Percentiles rank a stretch among this genome's conserved stretches.
These are phyloP conservation scores for Luffa acutangula DNA, from an alignment of 306 rosid genomes.

Conservation along the genomic window DNA sequence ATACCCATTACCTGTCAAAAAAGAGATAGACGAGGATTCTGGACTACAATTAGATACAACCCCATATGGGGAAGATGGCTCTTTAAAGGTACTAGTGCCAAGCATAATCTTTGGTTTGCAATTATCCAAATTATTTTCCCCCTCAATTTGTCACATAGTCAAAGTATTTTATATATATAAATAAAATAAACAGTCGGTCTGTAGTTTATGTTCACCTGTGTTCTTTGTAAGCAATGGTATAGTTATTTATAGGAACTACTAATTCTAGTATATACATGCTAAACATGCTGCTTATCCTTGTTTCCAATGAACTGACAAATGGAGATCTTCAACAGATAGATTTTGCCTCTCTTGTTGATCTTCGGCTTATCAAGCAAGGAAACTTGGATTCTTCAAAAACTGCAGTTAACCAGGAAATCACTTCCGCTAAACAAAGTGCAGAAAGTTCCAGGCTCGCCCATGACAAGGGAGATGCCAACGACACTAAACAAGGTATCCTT, in stretches of 20 bases:
- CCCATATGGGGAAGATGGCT: conserved; percentile 72
- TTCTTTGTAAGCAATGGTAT: background rate
- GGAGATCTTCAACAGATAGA: conserved; percentile 29
- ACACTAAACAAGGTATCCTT: conserved; percentile 35
- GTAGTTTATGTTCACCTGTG: background rate
- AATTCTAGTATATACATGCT: background rate
- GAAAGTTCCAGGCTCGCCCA: conserved; percentile 15
- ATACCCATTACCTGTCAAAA: conserved; percentile 54
- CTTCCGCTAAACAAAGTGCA: conserved; percentile 9
- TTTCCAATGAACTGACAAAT: conserved; percentile 17
- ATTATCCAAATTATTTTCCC: background rate
- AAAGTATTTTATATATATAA: background rate
- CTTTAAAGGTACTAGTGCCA: conserved; percentile 55
- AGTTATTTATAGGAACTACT: background rate
- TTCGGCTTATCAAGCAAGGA: conserved; percentile 30
- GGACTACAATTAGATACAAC: conserved; percentile 31
- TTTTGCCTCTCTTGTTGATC: conserved; percentile 38
- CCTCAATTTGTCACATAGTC: background rate
- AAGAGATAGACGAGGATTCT: conserved; percentile 40
- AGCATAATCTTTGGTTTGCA: background rate
- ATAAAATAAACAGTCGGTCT: background rate
- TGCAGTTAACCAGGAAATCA: background rate
- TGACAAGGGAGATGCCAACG: conserved; percentile 13
- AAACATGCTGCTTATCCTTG: conserved; percentile 2
- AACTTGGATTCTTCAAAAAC: conserved; percentile 20